These are phyloP conservation scores for Chlorophyllum brunneum DNA, from an alignment of 768 basidiomycete genomes.

Conservation along the genomic window DNA sequence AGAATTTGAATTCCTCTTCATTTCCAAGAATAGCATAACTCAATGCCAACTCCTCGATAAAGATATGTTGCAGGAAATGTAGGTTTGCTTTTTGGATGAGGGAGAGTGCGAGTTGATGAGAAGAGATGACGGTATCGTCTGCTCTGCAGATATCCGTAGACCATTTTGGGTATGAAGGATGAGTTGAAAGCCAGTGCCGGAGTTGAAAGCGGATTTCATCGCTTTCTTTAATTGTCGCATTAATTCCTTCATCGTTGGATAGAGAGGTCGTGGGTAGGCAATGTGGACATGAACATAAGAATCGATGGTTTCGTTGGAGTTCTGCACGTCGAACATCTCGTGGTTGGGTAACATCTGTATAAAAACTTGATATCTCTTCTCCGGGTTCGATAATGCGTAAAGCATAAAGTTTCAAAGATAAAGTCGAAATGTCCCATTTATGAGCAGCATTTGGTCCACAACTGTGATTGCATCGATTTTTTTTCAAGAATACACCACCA, in stretches of 20 bases:
- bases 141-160: slow-evolving; percentile 34
- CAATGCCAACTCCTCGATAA: slow-evolving; percentile 39
- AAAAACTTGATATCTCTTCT: slow-evolving; percentile 44
- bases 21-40: slow-evolving; percentile 39
- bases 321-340: slow-evolving; percentile 29
- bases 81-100: slow-evolving; percentile 39
- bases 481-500: slow-evolving; percentile 37
- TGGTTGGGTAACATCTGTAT: slow-evolving; percentile 36
- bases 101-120: slow-evolving; percentile 33
- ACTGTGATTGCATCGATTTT: slow-evolving; percentile 44
- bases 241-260: slow-evolving; percentile 3
- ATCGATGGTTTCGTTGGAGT: slow-evolving; percentile 36
- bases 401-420: slow-evolving; percentile 38
- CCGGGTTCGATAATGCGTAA: slow-evolving; percentile 32
- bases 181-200: slow-evolving; percentile 31
- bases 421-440: slow-evolving; percentile 36
- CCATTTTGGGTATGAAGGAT: slow-evolving; percentile 38
- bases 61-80: slow-evolving; percentile 35
- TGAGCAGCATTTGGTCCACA: slow-evolving; percentile 42
- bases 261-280: slow-evolving; percentile 20
- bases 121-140: slow-evolving; percentile 35
- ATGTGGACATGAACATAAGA: slow-evolving; percentile 35
- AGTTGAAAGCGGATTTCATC: slow-evolving; percentile 31
- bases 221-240: slow-evolving; percentile 20
- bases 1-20: slow-evolving; percentile 28